A percentile compares a stretch with the other conserved stretches of the same genome.
These are phyloP conservation scores for cucumber (Cucumis sativus) DNA, from an alignment of 306 rosid species.

Conservation along the genomic window Cucumber_9930_V3 NC_026657.2:29053501-29054000, in stretches of 20 bases:
- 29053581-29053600: conserved; percentile 94
- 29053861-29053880: not conserved
- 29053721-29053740: not conserved
- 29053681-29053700: not conserved
- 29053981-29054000: not conserved
- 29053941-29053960: not conserved
- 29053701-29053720: not conserved
- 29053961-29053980: not conserved
- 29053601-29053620: conserved; percentile 81
- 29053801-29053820: not conserved
- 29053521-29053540: not conserved
- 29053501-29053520: not conserved
- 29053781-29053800: not conserved
- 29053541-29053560: not conserved
- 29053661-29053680: conserved; percentile 5
- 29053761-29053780: too few species aligned
- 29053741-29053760: not conserved
- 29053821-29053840: not conserved
- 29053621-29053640: conserved; percentile 91
- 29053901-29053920: not conserved
- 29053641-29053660: conserved; percentile 61
- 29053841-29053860: not conserved
- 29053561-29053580: conserved; percentile 5
- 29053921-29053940: not conserved
- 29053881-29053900: not conserved